Conservation (phyloP, 1,284 basidiomycete species). For the Termitomyces sp. region DNA sequence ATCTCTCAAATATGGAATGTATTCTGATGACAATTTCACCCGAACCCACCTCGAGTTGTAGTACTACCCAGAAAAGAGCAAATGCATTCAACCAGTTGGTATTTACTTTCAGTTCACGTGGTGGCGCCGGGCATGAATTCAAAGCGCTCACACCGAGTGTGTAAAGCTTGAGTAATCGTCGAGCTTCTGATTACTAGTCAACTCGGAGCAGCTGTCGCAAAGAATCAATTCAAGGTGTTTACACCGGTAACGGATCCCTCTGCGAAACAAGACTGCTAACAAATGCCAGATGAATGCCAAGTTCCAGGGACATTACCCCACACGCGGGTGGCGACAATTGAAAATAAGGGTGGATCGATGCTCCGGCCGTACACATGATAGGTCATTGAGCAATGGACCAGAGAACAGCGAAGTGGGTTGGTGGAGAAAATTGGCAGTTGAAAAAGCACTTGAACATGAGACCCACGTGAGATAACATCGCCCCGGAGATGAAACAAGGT, state of each 20-base stretch:
- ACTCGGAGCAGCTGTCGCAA: neutral
- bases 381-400: neutral
- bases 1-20: neutral
- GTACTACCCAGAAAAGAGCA: neutral
- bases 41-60: neutral
- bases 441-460: neutral
- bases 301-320: neutral
- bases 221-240: neutral
- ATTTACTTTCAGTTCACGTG: neutral
- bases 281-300: neutral
- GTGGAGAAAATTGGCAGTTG: neutral
- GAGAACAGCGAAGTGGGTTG: neutral
- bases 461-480: slow-evolving; percentile 9
- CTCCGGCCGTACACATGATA: neutral
- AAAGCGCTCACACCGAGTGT: neutral
- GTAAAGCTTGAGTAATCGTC: neutral
- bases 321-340: neutral
- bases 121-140: neutral
- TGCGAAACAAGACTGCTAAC: neutral
- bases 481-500: slow-evolving; percentile 18
- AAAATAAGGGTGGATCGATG: neutral
- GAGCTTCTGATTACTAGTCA: neutral
- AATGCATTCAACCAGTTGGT: neutral
- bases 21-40: neutral
- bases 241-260: neutral